phyloP scores from a whole-genome alignment of 1,284 basidiomycete species.

The Heliocybe sulcata region DNA sequence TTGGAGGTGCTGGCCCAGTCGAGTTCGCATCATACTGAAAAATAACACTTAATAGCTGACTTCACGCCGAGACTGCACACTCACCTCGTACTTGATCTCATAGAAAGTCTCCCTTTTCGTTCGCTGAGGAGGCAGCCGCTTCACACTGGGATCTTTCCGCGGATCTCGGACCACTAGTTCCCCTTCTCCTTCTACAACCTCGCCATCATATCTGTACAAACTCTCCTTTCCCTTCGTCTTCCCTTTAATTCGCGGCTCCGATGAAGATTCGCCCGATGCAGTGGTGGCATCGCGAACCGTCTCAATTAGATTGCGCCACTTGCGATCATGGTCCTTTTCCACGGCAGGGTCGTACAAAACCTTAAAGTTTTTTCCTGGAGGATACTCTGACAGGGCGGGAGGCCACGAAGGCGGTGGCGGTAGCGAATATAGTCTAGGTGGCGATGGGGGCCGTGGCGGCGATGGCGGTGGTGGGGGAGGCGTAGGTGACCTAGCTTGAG shows the following conservation, averaged over 20 bases:
- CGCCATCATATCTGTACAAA: constrained; percentile 49
- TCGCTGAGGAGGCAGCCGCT: constrained; percentile 24
- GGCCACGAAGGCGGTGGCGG: constrained; percentile 38
- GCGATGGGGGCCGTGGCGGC: constrained; percentile 19
- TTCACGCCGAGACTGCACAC: constrained; percentile 25
- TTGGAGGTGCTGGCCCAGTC: constrained; percentile 67
- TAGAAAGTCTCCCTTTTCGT: constrained; percentile 37
- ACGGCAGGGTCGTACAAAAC: constrained; percentile 56
- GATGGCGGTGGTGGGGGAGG: constrained; percentile 9
- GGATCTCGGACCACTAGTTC: constrained; percentile 47
- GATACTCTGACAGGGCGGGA: constrained; percentile 35
- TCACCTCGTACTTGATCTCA: constrained; percentile 54
- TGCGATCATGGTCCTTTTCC: constrained; percentile 37
- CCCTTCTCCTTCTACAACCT: constrained; percentile 41
- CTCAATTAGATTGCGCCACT: constrained; percentile 43
- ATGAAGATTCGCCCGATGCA: constrained; percentile 17
- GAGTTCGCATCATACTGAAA: constrained; percentile 74
- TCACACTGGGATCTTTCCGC: constrained; percentile 35
- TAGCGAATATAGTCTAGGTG: constrained; percentile 23
- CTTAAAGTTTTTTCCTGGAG: constrained; percentile 42
- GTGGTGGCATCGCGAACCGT: constrained; percentile 35
- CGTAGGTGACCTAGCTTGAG: constrained; percentile 2
- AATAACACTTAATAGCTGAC: not conserved
- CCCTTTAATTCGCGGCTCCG: constrained; percentile 44
- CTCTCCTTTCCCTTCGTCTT: constrained; percentile 59